Evolutionary conservation across 805 yeast genomes (phyloP), one percentile per base, ranked within the genome.

Genomic region (Brettanomyces sp.): DNA sequence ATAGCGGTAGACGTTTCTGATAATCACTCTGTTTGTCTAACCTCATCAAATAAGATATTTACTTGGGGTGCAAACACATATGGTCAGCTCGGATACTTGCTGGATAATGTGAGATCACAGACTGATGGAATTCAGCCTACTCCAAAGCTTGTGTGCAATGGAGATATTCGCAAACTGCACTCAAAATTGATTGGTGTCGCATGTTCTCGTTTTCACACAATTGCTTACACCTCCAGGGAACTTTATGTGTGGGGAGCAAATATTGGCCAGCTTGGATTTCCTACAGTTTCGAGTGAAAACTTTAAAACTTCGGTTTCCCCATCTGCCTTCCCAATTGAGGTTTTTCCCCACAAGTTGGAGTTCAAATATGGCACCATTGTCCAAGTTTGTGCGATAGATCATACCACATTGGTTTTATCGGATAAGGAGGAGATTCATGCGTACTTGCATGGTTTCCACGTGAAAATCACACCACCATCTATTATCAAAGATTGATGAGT

Each of bases 21-120:
- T 53, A 83, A 84, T 54, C 95, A 86, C 57, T 67, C 86, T 0
- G 54, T 88, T 8, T 82, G 75, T 0, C 53, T 85, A 21, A 74
- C 83, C 0, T 55, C 64, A 0, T 52, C 62, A 13, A 79, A 79
- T 36, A 72, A 72, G n/a, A 66, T 87, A 1, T 83, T 70, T 50
- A 63, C 89, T 0, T 90, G 96, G 95, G 97, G 97, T 0, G 70
- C 78, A 49, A 86, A 86, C 55, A 67, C 71, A 14, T 49, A 22
- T 35, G 49, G 49, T 4, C 49, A 46, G 40, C 43, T 49, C 11
- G 50, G 50, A 11, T 44, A 44, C 30, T 6, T 18, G 22, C 1
- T 35, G 22, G 37, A 35, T 2, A 23, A 32, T 18, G 44, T 22
- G 14, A 32, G 30, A 21, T 25, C 42, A 18, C 41, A 24, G 21